These are phyloP conservation scores for Aspergillus amoenus DNA, from an alignment of 2,329 filamentous ascomycete species.

Conservation along the genomic window DNA sequence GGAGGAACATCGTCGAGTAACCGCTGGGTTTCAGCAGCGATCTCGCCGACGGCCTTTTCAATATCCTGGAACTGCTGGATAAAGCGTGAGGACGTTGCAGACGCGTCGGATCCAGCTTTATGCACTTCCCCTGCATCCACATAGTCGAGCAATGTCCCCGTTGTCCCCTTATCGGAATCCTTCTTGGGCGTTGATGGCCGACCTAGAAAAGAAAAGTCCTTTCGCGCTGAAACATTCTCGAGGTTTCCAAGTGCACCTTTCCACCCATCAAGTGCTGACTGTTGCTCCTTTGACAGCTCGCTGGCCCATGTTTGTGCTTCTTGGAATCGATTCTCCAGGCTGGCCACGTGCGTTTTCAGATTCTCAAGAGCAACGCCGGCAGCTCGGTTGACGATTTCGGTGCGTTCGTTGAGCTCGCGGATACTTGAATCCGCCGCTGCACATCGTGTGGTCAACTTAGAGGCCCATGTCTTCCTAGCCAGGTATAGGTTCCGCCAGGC, in stretches of 20 bases:
- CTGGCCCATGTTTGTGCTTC: conserved; percentile 49
- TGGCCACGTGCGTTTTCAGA: conserved; percentile 49
- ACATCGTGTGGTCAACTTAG: conserved; percentile 68
- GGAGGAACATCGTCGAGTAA: conserved; percentile 43
- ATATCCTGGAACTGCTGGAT: conserved; percentile 60
- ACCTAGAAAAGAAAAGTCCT: conserved; percentile 43
- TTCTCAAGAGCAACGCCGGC: conserved; percentile 85
- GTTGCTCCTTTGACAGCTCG: conserved; percentile 45
- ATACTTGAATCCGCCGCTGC: conserved; percentile 62
- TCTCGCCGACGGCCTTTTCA: conserved; percentile 58
- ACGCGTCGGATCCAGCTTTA: conserved; percentile 67
- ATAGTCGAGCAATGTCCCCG: conserved; percentile 69
- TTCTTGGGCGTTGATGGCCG: conserved; percentile 42
- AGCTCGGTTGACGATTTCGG: conserved; percentile 65
- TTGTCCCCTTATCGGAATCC: conserved; percentile 42
- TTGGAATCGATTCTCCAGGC: conserved; percentile 45
- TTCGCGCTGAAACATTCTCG: conserved; percentile 43
- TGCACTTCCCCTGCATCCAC: conserved; percentile 72
- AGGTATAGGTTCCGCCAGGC: conserved; percentile 90
- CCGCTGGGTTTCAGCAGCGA: conserved; percentile 56
- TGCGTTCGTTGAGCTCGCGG: conserved; percentile 51
- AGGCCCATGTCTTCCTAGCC: conserved; percentile 76
- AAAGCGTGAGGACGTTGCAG: conserved; percentile 60
- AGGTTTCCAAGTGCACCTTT: conserved; percentile 37
- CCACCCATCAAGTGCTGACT: conserved; percentile 45